Base-by-base conservation (phyloP, 1,139 yeast genomes). In the Taiozyma onychis region DNA sequence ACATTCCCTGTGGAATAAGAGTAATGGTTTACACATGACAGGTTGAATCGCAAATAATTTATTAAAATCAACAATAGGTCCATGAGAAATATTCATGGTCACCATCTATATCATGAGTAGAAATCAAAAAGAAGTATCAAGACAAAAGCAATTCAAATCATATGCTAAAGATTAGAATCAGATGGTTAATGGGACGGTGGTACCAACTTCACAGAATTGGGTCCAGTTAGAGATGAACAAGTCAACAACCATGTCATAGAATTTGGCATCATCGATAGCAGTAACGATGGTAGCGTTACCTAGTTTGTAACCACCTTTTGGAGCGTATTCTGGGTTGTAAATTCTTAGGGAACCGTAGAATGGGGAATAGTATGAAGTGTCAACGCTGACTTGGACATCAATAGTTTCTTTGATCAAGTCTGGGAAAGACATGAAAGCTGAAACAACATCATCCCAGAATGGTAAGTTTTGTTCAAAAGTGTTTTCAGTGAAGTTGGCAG, bases 371-470 rank as follows among this genome's bases (percentile, higher is more conserved):
- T 60, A 71, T 18, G 70, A 55, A 32, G 74, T 71, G 54, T 71
- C 75, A 52, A 71, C 71, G 9, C 73, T 68, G 47, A 62, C 63
- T 22, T 60, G 50, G 46, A 67, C 66, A 39, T 67, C 58, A 13
- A 66, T 60, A 13, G 68, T 57, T 44, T 59, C 57, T 18, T 51
- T 44, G 34, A 71, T 55, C 46, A 71, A 48, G 2, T 71, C 73
- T 39, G 74, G 73, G 57, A 55, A 64, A 4, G 67, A 63, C 66
- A 71, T 60, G 56, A 58, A 64, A 10, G 70, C 70, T 44, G 66
- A 53, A 22, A 69, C 74, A 47, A 68, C 74, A 45, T 67, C 70
- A 58, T 71, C 75, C 75, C 75, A 70, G 59, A 70, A 67, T 51
- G 75, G 75, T 48, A 71, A 59, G 21, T 66, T 64, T 54, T 63